Percentiles rank a stretch among this genome's conserved stretches.
Conservation (phyloP, 495 filamentous ascomycete genomes). For the Evansstolkia leycettana region DNA sequence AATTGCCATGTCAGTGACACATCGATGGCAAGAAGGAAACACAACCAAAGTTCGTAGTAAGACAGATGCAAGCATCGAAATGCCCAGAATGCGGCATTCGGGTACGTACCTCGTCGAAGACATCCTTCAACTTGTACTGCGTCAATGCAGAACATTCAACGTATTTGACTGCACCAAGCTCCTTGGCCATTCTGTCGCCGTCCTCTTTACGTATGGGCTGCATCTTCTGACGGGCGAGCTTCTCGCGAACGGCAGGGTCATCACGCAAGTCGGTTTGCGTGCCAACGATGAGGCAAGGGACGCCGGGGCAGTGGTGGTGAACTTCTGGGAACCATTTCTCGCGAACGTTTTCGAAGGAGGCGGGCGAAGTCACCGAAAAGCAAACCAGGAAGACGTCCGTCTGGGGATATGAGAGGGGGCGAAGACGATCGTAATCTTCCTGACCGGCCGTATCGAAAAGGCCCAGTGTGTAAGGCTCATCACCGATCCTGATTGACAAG, state of each 20-base stretch:
- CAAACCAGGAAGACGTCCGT: slow-evolving; percentile 98
- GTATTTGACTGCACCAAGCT: slow-evolving; percentile 92
- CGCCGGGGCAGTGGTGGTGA: slow-evolving; percentile 94
- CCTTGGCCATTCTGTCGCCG: slow-evolving; percentile 92
- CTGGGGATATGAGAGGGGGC: slow-evolving; percentile 93
- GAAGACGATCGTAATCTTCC: slow-evolving; percentile 97
- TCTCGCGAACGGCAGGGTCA: slow-evolving; percentile 76
- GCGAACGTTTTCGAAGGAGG: slow-evolving; percentile 96
- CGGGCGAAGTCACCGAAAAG: slow-evolving; percentile 97
- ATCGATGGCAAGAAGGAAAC: background rate
- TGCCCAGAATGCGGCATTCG: no score
- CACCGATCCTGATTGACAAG: slow-evolving; percentile 67
- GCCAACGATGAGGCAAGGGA: slow-evolving; percentile 94
- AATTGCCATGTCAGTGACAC: slow-evolving; percentile 6
- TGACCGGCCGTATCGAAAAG: slow-evolving; percentile 98
- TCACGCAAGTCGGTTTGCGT: slow-evolving; percentile 96
- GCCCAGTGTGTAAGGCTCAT: slow-evolving; percentile 95
- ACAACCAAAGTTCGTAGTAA: no score
- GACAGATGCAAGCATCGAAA: no score
- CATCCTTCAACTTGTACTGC: slow-evolving; percentile 97
- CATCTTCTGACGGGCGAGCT: slow-evolving; percentile 93
- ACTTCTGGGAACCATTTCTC: slow-evolving; percentile 99
- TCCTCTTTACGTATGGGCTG: slow-evolving; percentile 79
- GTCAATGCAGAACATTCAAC: slow-evolving; percentile 97
- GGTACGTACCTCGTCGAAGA: slow-evolving; percentile 86